Percentiles rank a stretch among this genome's conserved stretches.
Conservation (phyloP, 2,329 filamentous ascomycete genomes). For the Aspergillus vadensis region DNA sequence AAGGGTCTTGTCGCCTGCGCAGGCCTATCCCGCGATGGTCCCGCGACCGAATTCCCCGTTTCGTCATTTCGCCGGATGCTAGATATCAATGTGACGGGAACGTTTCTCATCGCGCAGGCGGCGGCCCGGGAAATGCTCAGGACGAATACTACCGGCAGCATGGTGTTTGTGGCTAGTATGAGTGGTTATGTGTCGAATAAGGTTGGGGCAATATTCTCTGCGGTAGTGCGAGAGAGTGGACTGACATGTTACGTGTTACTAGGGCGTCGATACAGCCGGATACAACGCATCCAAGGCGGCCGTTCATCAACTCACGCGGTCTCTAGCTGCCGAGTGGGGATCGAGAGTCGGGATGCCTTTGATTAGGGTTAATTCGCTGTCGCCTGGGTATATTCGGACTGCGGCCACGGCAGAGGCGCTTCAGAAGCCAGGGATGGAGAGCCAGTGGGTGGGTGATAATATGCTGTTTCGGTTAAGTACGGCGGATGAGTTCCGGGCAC, state of each 20-base stretch:
- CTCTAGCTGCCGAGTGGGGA: slow-evolving; percentile 51
- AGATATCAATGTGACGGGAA: slow-evolving; percentile 31
- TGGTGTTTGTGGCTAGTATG: slow-evolving; percentile 27
- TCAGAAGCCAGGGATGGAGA: slow-evolving; percentile 19
- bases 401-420: slow-evolving; percentile 17
- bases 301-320: slow-evolving; percentile 48
- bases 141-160: slow-evolving; percentile 11
- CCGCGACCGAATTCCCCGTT: slow-evolving; percentile 29
- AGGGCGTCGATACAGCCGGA: slow-evolving; percentile 18
- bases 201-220: not conserved
- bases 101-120: slow-evolving; percentile 23
- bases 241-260: not conserved
- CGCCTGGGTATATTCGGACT: slow-evolving; percentile 25
- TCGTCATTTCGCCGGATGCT: slow-evolving; percentile 19
- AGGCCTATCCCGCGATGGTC: slow-evolving; percentile 30
- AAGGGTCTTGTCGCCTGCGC: slow-evolving; percentile 38
- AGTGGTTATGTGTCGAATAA: slow-evolving; percentile 24
- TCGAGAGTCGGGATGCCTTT: slow-evolving; percentile 24
- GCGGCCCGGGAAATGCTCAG: slow-evolving; percentile 14
- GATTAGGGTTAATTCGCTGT: slow-evolving; percentile 26
- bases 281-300: slow-evolving; percentile 54
- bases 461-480: slow-evolving; percentile 26
- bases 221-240: too few relatives aligned
- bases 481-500: slow-evolving; percentile 33
- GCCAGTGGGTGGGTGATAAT: slow-evolving; percentile 22